Percentiles rank a stretch among this genome's conserved stretches.
Conservation (phyloP, 345 rosid genomes). For the Arabis hirsuta region DNA sequence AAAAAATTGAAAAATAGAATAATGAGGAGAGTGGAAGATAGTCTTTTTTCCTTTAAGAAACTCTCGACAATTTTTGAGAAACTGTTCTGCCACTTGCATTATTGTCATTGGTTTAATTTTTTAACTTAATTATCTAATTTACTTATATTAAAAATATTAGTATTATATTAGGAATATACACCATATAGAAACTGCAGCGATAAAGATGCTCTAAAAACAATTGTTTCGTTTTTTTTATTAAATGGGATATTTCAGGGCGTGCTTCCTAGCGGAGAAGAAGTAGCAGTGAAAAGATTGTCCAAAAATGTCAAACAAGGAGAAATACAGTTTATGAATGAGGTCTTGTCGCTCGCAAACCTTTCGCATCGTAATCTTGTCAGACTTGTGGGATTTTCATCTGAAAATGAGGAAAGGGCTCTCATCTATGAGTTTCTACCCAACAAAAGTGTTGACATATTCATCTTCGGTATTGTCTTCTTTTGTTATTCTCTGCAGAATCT, state of each 20-base stretch:
- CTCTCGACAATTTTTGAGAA: too few species aligned
- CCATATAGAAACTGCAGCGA: too few species aligned
- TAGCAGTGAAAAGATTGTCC: constrained; percentile 49
- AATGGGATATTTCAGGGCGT: constrained; percentile 35
- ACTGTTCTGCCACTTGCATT: too few species aligned
- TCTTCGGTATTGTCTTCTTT: constrained; percentile 44
- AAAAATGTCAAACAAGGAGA: constrained; percentile 45
- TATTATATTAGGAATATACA: too few species aligned
- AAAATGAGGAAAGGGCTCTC: constrained; percentile 50
- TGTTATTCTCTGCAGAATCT: neutral
- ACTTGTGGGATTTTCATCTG: constrained; percentile 51
- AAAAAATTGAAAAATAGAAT: too few species aligned
- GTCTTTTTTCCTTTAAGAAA: too few species aligned
- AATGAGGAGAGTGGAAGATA: too few species aligned
- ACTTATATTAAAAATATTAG: too few species aligned
- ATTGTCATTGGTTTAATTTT: too few species aligned
- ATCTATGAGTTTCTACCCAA: constrained; percentile 54
- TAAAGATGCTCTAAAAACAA: too few species aligned
- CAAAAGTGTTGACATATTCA: constrained; percentile 51
- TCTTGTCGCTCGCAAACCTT: constrained; percentile 46
- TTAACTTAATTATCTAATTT: too few species aligned
- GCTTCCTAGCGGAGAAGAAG: constrained; percentile 34
- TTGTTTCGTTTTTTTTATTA: neutral
- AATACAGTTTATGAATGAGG: constrained; percentile 51
- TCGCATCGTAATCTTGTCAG: constrained; percentile 54